phyloP scores from a whole-genome alignment of 441 rosid species.

The Geranium incanum region DNA sequence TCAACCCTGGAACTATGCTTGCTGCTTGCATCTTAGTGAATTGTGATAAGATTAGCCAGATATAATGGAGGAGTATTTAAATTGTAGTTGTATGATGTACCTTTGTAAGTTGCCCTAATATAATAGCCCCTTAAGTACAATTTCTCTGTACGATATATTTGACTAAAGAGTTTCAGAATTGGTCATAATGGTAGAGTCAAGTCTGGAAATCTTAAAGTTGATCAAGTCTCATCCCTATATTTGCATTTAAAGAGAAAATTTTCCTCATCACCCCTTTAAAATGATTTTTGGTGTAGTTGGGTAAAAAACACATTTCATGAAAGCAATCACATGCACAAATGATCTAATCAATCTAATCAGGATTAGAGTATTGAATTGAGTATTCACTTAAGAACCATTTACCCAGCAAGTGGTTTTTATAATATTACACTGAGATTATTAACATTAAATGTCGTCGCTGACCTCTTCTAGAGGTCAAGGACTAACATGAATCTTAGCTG shows the following conservation, averaged over 20 bases:
- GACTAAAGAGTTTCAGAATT: neutral
- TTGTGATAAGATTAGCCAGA: neutral
- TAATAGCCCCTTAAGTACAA: too few relatives aligned
- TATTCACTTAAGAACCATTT: neutral
- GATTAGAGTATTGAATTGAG: neutral
- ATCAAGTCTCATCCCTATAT: neutral
- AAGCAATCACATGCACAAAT: neutral
- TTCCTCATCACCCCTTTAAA: neutral
- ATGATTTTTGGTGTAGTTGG: neutral
- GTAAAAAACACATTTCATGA: neutral
- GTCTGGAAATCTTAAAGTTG: neutral
- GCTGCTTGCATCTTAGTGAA: neutral
- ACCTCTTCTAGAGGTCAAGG: neutral
- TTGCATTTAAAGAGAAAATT: neutral
- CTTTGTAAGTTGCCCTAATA: too few relatives aligned
- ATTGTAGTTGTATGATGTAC: neutral
- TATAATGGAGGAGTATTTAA: neutral
- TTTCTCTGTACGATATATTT: too few relatives aligned
- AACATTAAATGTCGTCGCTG: neutral
- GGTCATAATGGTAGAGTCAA: neutral
- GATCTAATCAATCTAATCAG: neutral
- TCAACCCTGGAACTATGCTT: neutral
- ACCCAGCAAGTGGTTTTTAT: neutral
- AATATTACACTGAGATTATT: neutral
- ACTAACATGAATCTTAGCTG: neutral